phyloP scores from a whole-genome alignment of 208 protist genomes.

The Leishmania lainsoni region DNA sequence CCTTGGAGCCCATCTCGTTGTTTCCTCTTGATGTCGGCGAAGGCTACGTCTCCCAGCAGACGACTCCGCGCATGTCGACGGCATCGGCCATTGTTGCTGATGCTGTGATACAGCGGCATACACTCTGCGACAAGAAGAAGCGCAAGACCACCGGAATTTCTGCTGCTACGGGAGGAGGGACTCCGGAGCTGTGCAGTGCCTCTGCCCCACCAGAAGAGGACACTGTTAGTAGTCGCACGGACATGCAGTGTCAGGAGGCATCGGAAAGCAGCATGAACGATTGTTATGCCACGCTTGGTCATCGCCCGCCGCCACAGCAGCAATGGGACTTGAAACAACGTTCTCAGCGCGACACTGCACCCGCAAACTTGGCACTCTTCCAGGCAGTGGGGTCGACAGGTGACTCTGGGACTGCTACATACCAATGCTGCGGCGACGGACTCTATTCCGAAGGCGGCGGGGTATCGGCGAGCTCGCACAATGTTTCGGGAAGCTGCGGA shows the following conservation, averaged over 20 bases:
- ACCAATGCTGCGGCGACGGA: neutral
- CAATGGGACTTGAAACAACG: neutral
- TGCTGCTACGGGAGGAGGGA: neutral
- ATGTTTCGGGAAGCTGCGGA: conserved; percentile 21
- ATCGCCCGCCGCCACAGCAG: neutral
- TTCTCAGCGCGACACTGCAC: neutral
- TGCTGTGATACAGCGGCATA: neutral
- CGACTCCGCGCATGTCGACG: neutral
- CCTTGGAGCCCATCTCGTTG: conserved; percentile 9
- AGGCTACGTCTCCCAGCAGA: neutral
- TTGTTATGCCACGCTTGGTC: neutral
- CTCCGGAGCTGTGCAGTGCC: neutral
- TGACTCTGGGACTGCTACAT: too few species aligned
- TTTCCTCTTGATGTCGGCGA: conserved; percentile 2
- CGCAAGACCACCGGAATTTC: neutral
- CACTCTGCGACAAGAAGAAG: neutral
- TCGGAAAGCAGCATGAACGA: conserved; percentile 2
- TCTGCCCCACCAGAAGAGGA: conserved; percentile 24
- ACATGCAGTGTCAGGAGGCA: conserved; percentile 1
- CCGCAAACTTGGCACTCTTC: neutral
- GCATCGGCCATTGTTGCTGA: neutral
- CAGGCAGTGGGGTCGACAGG: neutral
- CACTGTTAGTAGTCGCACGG: conserved; percentile 9
- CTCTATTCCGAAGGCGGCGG: conserved; percentile 17
- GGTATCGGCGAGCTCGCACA: conserved; percentile 17